Percentiles rank a stretch among this genome's conserved stretches.
Conservation (phyloP, 164 flowering plant genomes). For the Piper betle region DNA sequence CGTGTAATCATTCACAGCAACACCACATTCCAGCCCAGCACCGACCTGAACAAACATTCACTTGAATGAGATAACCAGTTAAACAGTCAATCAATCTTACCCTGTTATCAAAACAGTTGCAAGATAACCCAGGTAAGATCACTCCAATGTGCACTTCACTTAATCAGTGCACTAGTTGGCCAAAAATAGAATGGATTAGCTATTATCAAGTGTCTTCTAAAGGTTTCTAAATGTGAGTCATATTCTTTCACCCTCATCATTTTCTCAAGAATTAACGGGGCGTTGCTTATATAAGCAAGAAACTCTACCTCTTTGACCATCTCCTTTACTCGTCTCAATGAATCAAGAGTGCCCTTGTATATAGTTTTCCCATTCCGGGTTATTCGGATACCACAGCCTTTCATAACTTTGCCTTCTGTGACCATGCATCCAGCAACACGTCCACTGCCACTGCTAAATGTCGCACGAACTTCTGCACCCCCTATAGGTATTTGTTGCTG, state of each 20-base stretch:
- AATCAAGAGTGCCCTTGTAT: slow-evolving; percentile 51
- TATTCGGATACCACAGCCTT: slow-evolving; percentile 65
- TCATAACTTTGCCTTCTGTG: slow-evolving; percentile 64
- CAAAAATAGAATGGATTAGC: too few species aligned
- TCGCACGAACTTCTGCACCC: slow-evolving; percentile 67
- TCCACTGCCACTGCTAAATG: slow-evolving; percentile 87
- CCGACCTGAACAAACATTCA: slow-evolving; percentile 35
- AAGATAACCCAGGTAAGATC: too few species aligned
- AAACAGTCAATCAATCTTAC: too few species aligned
- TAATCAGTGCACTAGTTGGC: too few species aligned
- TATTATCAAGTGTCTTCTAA: too few species aligned
- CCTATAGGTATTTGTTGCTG: slow-evolving; percentile 82
- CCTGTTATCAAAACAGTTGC: too few species aligned
- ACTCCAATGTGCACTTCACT: too few species aligned
- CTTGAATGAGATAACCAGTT: background rate
- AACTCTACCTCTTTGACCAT: slow-evolving; percentile 71
- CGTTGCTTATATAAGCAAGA: background rate
- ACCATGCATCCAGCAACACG: slow-evolving; percentile 96
- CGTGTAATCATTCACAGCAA: slow-evolving; percentile 52
- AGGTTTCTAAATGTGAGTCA: too few species aligned
- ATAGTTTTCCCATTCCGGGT: slow-evolving; percentile 47
- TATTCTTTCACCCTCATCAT: too few species aligned
- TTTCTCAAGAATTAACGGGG: background rate
- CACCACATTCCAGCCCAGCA: slow-evolving; percentile 83
- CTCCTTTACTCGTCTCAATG: slow-evolving; percentile 81